phyloP scores from a whole-genome alignment of 1,139 yeast genomes.

The Meyerozyma elateridarum region DNA sequence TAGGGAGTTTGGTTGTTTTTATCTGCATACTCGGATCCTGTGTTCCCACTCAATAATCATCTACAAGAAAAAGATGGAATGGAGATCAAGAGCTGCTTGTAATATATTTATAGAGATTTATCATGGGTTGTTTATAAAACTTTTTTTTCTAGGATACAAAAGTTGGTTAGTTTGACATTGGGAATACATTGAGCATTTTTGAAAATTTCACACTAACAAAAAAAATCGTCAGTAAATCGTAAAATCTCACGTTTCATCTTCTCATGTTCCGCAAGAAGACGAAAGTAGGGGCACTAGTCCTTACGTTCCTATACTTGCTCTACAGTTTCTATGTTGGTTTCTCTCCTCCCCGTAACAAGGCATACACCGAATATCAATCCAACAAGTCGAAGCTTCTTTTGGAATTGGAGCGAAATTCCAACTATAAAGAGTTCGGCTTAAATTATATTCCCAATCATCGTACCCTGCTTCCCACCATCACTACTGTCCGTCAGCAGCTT shows the following conservation, averaged over 20 bases:
- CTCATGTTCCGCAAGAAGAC: constrained; percentile 1
- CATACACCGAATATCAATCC: constrained; percentile 21
- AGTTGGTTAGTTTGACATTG: constrained; percentile 4
- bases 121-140: constrained; percentile 4
- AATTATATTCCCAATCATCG: constrained; percentile 31
- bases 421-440: constrained; percentile 36
- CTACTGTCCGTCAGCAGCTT: constrained; percentile 52
- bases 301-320: neutral
- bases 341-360: neutral
- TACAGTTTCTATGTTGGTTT: neutral
- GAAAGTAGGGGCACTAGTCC: neutral
- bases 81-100: constrained; percentile 3
- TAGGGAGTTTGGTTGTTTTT: constrained; percentile 3
- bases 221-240: no score
- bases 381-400: constrained; percentile 22
- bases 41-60: neutral
- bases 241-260: no score
- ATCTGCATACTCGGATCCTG: constrained; percentile 1
- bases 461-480: constrained; percentile 24
- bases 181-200: constrained; percentile 4
- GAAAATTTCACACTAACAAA: neutral
- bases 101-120: constrained; percentile 4
- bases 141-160: constrained; percentile 4
- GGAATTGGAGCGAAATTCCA: constrained; percentile 27
- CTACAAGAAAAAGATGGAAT: constrained; percentile 1